These are phyloP conservation scores for Hibiscus mutabilis DNA, from an alignment of 345 rosid genomes.

Conservation along the genomic window DNA sequence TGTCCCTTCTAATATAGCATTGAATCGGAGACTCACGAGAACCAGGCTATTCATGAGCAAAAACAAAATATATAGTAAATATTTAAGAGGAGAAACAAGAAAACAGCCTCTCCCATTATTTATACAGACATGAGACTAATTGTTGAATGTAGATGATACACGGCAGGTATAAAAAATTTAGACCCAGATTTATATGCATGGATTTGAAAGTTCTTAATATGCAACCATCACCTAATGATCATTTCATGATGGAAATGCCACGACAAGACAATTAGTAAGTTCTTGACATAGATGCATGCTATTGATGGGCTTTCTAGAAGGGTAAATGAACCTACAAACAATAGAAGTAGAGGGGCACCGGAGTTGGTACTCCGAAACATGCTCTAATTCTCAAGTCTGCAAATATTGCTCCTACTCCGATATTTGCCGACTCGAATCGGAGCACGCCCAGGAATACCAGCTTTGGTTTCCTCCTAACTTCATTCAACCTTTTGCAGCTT, in stretches of 20 bases:
- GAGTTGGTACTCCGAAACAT: background rate
- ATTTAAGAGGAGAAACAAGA: too few relatives aligned
- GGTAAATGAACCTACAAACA: background rate
- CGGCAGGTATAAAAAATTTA: background rate
- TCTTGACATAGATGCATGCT: background rate
- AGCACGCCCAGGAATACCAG: background rate
- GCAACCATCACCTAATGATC: background rate
- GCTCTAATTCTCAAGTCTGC: background rate
- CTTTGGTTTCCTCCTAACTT: background rate
- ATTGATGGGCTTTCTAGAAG: background rate
- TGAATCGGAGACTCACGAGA: conserved; percentile 80
- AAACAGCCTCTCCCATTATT: too few relatives aligned
- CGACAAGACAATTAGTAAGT: background rate
- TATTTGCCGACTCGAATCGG: background rate
- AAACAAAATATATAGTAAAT: background rate
- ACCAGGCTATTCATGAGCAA: conserved; percentile 55
- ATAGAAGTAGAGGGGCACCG: background rate
- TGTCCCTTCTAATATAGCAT: conserved; percentile 81
- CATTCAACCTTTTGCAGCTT: background rate
- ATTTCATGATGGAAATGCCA: background rate
- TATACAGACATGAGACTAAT: too few relatives aligned
- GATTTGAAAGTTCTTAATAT: background rate
- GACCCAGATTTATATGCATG: background rate
- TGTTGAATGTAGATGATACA: too few relatives aligned
- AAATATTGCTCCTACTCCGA: background rate